Percentiles rank a stretch among this genome's conserved stretches.
Conservation (phyloP, 768 basidiomycete genomes). For the Serendipita sp. region DNA sequence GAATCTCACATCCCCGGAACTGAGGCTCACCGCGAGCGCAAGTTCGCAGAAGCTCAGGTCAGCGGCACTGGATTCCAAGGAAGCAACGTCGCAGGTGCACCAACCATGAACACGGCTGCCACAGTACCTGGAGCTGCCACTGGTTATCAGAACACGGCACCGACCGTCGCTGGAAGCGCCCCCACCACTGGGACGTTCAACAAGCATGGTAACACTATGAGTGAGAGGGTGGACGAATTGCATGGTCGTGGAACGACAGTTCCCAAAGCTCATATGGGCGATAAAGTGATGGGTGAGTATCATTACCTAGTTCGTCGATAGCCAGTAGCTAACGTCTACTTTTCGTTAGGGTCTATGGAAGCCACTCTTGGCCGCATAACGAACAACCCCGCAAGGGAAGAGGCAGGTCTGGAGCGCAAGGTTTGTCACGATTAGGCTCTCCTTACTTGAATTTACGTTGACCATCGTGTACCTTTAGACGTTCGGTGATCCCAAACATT, state of each 20-base stretch:
- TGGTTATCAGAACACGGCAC: not conserved
- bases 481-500: not conserved
- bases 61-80: not conserved
- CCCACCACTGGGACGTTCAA: too few species aligned
- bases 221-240: not conserved
- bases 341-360: not conserved
- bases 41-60: not conserved
- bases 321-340: not conserved
- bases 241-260: not conserved
- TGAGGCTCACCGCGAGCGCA: slow-evolving; percentile 2
- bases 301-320: not conserved
- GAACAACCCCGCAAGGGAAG: not conserved
- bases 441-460: not conserved
- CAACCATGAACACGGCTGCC: not conserved
- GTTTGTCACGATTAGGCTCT: not conserved
- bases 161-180: not conserved
- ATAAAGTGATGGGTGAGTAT: not conserved
- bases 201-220: not conserved
- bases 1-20: slow-evolving; percentile 4
- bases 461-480: not conserved
- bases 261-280: not conserved
- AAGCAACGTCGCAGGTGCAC: not conserved
- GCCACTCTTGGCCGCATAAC: not conserved
- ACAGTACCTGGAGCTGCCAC: too few species aligned
- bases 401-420: not conserved